phyloP scores from a whole-genome alignment of 1,139 yeast species.

The Yamadazyma sp. region DNA sequence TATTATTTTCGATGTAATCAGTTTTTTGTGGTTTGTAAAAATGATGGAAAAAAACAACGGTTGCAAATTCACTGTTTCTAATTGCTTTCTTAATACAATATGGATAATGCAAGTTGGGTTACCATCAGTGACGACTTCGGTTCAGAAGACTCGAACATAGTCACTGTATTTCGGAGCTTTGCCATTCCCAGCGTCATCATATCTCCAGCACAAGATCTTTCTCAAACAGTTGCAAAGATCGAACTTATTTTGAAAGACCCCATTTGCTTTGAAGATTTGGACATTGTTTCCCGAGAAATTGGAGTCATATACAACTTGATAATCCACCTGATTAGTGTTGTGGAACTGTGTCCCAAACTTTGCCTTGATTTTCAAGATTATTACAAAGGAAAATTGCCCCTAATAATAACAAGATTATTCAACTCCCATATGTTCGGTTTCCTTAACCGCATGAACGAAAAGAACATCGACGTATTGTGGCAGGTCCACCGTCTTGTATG shows the following conservation, averaged over 20 bases:
- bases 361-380: constrained; percentile 13
- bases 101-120: not conserved
- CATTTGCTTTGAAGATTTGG: constrained; percentile 4
- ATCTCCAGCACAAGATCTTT: constrained; percentile 16
- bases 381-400: constrained; percentile 6
- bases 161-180: constrained; percentile 14
- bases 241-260: constrained; percentile 16
- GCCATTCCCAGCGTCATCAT: constrained; percentile 7
- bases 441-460: constrained; percentile 10
- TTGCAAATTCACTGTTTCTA: not conserved
- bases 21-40: not conserved
- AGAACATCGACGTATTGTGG: constrained; percentile 14
- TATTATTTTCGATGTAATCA: too few species aligned
- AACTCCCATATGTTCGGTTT: constrained; percentile 5
- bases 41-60: not conserved
- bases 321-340: constrained; percentile 12
- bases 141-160: constrained; percentile 17
- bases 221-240: constrained; percentile 20
- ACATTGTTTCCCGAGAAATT: constrained; percentile 1
- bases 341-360: constrained; percentile 9
- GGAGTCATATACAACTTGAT: constrained; percentile 13
- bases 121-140: constrained; percentile 6
- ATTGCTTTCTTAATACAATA: not conserved
- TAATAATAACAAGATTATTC: constrained; percentile 9
- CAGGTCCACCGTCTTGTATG: constrained; percentile 10